These are phyloP conservation scores for Hanseniaspora sp. DNA, from an alignment of 1,139 yeast species.

Conservation along the genomic window DNA sequence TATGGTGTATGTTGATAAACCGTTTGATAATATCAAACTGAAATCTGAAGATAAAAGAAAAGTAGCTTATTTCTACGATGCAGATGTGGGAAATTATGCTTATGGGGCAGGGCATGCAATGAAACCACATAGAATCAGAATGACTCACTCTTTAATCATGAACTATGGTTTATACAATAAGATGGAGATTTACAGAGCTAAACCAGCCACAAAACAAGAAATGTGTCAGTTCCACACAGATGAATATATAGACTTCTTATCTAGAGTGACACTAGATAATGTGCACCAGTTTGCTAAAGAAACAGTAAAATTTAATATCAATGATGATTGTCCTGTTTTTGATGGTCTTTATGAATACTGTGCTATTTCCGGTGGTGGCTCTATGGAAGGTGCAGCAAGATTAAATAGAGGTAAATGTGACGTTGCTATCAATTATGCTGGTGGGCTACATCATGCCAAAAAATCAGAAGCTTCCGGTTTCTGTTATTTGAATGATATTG, in stretches of 20 bases:
- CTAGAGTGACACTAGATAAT: constrained; percentile 90
- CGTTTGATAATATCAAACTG: constrained; percentile 50
- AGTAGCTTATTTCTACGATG: constrained; percentile 57
- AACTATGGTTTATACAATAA: constrained; percentile 91
- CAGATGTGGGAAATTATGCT: constrained; percentile 94
- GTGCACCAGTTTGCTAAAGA: constrained; percentile 84
- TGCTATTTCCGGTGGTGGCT: constrained; percentile 90
- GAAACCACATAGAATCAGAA: constrained; percentile 97
- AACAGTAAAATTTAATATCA: constrained; percentile 88
- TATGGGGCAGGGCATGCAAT: constrained; percentile 98
- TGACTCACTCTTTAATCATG: constrained; percentile 96
- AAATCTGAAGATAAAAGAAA: constrained; percentile 49
- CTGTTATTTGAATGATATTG: constrained; percentile 92
- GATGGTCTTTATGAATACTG: constrained; percentile 94
- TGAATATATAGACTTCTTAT: constrained; percentile 86
- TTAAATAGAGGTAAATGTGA: constrained; percentile 89
- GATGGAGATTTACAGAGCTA: constrained; percentile 94
- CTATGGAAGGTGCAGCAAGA: constrained; percentile 94
- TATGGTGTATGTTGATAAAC: constrained; percentile 38
- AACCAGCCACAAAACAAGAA: constrained; percentile 96
- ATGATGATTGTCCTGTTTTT: constrained; percentile 94
- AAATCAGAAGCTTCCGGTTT: constrained; percentile 90
- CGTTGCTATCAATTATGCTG: constrained; percentile 94
- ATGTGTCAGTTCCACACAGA: constrained; percentile 98
- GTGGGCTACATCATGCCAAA: constrained; percentile 95